phyloP scores from a whole-genome alignment of 129 eudicot genomes.

The Silybum marianum region DNA sequence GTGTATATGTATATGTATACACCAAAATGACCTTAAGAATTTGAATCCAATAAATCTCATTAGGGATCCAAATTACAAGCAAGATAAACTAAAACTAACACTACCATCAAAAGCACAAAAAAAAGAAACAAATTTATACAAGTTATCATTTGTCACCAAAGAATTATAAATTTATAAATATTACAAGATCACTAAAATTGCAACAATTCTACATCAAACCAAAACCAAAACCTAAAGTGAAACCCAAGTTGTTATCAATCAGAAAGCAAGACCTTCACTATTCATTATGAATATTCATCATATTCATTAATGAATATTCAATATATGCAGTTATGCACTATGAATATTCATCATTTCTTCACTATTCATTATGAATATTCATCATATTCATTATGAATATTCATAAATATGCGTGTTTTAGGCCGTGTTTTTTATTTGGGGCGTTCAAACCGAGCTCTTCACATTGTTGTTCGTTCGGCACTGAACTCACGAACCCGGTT shows the following conservation, averaged over 20 bases:
- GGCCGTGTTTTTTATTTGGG: constrained; percentile 32
- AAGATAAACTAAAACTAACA: not conserved
- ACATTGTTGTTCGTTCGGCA: constrained; percentile 74
- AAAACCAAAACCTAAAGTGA: too few relatives aligned
- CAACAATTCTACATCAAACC: constrained; percentile 20
- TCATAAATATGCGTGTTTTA: constrained; percentile 29
- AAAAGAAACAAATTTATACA: not conserved
- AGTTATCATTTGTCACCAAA: constrained; percentile 27
- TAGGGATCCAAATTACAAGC: not conserved
- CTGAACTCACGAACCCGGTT: constrained; percentile 55
- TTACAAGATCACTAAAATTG: constrained; percentile 20
- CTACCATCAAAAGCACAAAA: constrained; percentile 1
- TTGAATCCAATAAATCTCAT: not conserved
- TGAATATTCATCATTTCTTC: not conserved
- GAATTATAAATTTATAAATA: not conserved
- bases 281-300: not conserved
- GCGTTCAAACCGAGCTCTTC: constrained; percentile 61
- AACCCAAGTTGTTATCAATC: not conserved
- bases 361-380: not conserved
- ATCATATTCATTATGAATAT: not conserved
- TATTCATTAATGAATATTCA: not conserved
- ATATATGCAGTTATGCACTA: too few relatives aligned
- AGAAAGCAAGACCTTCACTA: not conserved
- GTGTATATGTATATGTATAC: not conserved
- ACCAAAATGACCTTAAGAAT: not conserved